Base-by-base conservation (phyloP, 2,329 filamentous ascomycete species). In the Zasmidium angulare region DNA sequence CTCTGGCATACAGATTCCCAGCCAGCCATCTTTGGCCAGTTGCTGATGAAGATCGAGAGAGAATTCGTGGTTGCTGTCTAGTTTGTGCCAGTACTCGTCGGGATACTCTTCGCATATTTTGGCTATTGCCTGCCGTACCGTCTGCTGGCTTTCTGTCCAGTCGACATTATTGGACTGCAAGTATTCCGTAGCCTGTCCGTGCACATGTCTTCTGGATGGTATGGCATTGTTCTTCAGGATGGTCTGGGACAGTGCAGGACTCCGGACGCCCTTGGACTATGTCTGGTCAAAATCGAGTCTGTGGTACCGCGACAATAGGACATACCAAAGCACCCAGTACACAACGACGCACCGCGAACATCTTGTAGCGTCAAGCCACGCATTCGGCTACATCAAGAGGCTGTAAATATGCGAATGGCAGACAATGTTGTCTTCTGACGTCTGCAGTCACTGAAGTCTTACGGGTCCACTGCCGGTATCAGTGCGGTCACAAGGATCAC, bases 1-100 rank as follows among this genome's bases (percentile, higher is more conserved):
- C 3, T 71, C 63, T 1, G 78, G 78, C 70, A 79, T 74, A 56
- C 76, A 78, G 36, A 80, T 78, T 0, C 78, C 78, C 2, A 80
- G 68, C 77, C 77, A 80, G 2, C 78, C 77, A 55, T 75, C 71
- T 53, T 70, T 62, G 14, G 78, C 77, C 2, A 80, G 67, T 1
- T 74, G 73, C 21, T 68, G 58, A 55, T 78, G 74, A 55, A 80
- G 74, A 12, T 79, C 77, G 2, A 68, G 59, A 0, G 78, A 77
- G 66, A 76, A 79, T 89, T 54, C 69, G 59, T 50, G 76, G 69
- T 29, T 66, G 24, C 71, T 67, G 59, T 80, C 78, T 22, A 71
- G 66, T 1, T 71, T 63, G 4, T 73, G 67, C 78, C 78, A 80
- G 70, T 80, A 80, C 17, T 62, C 62, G 24, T 79, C 75, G 2